phyloP scores from a whole-genome alignment of 352 stramenopile species.

The Vaucheria bursata region DNA sequence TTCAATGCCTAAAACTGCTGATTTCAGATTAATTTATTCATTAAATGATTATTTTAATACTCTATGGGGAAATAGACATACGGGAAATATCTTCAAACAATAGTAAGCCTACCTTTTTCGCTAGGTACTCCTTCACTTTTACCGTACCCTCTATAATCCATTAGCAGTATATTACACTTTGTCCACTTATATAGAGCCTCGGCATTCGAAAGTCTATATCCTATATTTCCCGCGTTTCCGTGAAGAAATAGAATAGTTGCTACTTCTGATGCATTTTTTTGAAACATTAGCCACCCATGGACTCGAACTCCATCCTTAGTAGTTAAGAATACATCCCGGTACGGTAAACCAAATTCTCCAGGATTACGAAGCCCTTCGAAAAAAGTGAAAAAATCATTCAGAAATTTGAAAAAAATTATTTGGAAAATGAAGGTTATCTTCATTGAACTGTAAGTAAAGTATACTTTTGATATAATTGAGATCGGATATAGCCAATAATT shows the following conservation, averaged over 20 bases:
- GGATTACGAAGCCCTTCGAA: slow-evolving; percentile 33
- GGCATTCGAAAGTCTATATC: too few species aligned
- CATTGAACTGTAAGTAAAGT: too few species aligned
- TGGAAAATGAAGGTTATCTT: too few species aligned
- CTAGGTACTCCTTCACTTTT: background rate
- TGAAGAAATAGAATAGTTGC: slow-evolving; percentile 55
- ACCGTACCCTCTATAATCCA: slow-evolving; percentile 56
- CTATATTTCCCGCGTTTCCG: slow-evolving; percentile 57
- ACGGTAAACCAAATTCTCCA: slow-evolving; percentile 22
- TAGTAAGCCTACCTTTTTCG: background rate
- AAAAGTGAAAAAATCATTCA: too few species aligned
- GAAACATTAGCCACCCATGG: slow-evolving; percentile 41
- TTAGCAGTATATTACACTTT: slow-evolving; percentile 51
- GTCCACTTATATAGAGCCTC: slow-evolving; percentile 39
- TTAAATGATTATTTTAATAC: background rate
- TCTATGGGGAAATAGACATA: background rate
- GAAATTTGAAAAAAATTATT: too few species aligned
- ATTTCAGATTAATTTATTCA: background rate
- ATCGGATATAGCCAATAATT: too few species aligned
- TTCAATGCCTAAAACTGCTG: too few species aligned
- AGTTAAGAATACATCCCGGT: slow-evolving; percentile 37
- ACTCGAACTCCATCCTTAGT: slow-evolving; percentile 33
- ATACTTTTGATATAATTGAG: too few species aligned
- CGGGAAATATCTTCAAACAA: background rate
- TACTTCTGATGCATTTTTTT: slow-evolving; percentile 13